Evolutionary conservation across 2,329 filamentous ascomycete species (phyloP), one percentile per base, ranked within the genome.

Genomic region (Sporothrix sp.): DNA sequence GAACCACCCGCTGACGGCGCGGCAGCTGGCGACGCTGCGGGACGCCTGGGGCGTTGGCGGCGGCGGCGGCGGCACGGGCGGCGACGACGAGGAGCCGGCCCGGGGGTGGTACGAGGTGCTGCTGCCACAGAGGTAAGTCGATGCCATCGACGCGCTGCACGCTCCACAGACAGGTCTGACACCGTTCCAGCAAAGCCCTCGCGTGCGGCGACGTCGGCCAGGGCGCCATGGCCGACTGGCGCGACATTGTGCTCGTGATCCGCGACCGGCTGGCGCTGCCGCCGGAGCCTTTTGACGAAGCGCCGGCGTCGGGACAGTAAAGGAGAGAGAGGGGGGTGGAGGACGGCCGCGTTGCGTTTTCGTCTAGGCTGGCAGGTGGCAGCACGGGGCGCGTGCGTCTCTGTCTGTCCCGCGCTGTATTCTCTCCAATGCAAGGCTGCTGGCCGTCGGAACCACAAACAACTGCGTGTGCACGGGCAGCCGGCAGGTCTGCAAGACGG

Each of bases 151-250:
- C n/a, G n/a, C n/a, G n/a, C n/a, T n/a, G n/a, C n/a, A n/a, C n/a
- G n/a, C n/a, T n/a, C n/a, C n/a, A n/a, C n/a, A n/a, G n/a, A n/a
- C n/a, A n/a, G n/a, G 28, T 35, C 6, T 45, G 18, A 14, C 46
- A 18, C 25, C 25, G 7, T 7, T 27, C 33, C 28, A 52, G 54
- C 52, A 95, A 95, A 70, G 72, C 73, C 11, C 69, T 95, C 50
- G 90, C 89, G 0, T 95, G 90, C 66, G 88, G 88, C 13, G 90
- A 96, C 67, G 75, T 83, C 2, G 89, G 89, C 0, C 75, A 78
- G 36, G 89, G 89, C 4, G 89, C 81, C 1, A 95, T 95, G 90
- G 79, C 76, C 62, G 79, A 87, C 48, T 95, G 87, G 86, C 76
- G 70, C 52, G 75, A 83, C 52, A 85, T 95, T 63, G 86, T 93